A percentile compares a stretch with the other conserved stretches of the same genome.
Evolutionary conservation across 306 rosid genomes (phyloP).

Genomic region (Coriaria nepalensis): DNA sequence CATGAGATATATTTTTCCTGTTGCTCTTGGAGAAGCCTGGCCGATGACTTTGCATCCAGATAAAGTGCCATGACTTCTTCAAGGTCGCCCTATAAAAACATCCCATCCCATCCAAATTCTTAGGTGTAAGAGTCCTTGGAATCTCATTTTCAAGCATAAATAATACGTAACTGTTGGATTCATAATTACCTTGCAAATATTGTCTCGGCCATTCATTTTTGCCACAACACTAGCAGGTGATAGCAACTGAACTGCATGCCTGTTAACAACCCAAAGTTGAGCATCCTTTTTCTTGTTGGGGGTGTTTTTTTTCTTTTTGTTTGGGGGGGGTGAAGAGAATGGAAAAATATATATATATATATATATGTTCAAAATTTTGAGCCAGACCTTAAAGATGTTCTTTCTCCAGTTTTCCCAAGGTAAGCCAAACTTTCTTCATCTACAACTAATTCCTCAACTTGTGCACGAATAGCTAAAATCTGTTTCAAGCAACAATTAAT

Average conservation of each 20-base stretch:
- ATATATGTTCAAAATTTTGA: too few species aligned
- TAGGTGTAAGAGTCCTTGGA: too few species aligned
- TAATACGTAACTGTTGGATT: constrained; percentile 1
- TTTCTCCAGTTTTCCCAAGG: constrained; percentile 82
- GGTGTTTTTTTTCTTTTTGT: too few species aligned
- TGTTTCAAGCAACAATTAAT: constrained; percentile 19
- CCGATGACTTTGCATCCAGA: constrained; percentile 83
- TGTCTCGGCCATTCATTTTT: constrained; percentile 89
- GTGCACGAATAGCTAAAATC: constrained; percentile 89
- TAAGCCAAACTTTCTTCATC: constrained; percentile 88
- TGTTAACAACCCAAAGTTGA: constrained; percentile 16
- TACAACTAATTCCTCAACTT: constrained; percentile 71
- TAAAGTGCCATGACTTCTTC: constrained; percentile 61
- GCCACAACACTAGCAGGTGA: constrained; percentile 84
- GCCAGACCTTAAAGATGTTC: constrained; percentile 64
- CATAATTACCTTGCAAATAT: constrained; percentile 62
- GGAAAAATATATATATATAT: too few species aligned
- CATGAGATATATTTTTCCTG: constrained; percentile 74
- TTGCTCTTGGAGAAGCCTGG: constrained; percentile 80
- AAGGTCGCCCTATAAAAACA: constrained; percentile 56
- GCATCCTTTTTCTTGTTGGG: not conserved
- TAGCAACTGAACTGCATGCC: constrained; percentile 86
- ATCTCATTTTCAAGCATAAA: constrained; percentile 1
- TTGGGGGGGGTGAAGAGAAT: too few species aligned
- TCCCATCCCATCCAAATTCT: not conserved